These are phyloP conservation scores for Macaranga tanarius DNA, from an alignment of 441 rosid genomes.

Conservation along the genomic window DNA sequence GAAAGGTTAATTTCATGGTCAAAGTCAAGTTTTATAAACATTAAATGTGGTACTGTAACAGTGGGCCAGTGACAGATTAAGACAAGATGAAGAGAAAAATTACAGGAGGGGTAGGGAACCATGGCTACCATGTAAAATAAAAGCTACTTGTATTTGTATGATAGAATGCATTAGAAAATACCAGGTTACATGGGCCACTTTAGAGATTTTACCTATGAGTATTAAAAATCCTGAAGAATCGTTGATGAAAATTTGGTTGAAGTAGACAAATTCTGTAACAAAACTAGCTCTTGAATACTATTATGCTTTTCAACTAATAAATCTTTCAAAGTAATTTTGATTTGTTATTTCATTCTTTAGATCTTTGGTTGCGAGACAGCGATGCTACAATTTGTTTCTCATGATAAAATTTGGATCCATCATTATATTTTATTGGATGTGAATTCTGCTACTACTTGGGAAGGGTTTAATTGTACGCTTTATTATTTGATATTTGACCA, in stretches of 20 bases:
- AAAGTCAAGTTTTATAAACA: background rate
- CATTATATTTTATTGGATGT: constrained; percentile 1
- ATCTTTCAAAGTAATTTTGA: background rate
- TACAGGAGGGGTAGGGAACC: background rate
- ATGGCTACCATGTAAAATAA: background rate
- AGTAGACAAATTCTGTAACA: background rate
- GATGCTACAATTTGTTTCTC: background rate
- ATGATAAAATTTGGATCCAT: background rate
- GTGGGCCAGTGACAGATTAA: background rate
- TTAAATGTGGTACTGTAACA: background rate
- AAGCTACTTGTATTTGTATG: no score
- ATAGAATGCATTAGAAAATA: no score
- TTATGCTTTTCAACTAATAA: background rate
- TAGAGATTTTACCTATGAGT: background rate
- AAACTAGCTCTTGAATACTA: background rate
- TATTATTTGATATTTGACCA: background rate
- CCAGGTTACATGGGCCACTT: background rate
- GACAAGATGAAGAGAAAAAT: background rate
- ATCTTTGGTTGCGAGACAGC: background rate
- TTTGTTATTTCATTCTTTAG: background rate
- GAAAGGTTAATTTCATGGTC: background rate
- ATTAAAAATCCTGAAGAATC: background rate
- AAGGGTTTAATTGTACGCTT: background rate
- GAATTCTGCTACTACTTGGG: background rate
- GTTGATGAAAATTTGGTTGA: no score